Conservation (phyloP, 1,139 yeast genomes). For the Taphrina betulina region DNA sequence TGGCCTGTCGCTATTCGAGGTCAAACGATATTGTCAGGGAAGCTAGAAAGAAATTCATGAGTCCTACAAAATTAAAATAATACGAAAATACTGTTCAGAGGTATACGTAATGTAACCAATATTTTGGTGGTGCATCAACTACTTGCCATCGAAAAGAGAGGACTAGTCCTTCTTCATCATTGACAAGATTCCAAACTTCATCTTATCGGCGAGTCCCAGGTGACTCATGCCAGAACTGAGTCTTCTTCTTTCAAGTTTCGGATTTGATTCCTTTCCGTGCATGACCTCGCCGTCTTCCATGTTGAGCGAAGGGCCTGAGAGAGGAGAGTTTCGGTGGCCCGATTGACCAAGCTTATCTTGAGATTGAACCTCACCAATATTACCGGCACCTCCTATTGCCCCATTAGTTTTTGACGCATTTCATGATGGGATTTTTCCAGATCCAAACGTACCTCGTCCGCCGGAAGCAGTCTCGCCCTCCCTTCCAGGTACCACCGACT, state of each 20-base stretch:
- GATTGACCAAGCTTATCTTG: slow-evolving; percentile 4
- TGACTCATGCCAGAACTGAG: slow-evolving; percentile 11
- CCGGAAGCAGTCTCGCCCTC: slow-evolving; percentile 10
- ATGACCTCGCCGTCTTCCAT: neutral
- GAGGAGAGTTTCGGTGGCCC: neutral
- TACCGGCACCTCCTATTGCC: slow-evolving; percentile 7
- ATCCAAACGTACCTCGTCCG: slow-evolving; percentile 7
- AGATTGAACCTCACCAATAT: slow-evolving; percentile 10
- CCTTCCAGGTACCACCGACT: neutral
- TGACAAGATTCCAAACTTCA: slow-evolving; percentile 17
- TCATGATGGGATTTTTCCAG: neutral
- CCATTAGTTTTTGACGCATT: too few species aligned
- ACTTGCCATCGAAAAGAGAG: too few species aligned
- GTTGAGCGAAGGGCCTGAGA: too few species aligned
- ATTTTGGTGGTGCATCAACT: too few species aligned
- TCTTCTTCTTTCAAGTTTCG: slow-evolving; percentile 2
- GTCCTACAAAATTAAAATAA: too few species aligned
- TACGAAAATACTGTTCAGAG: too few species aligned
- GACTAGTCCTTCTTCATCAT: slow-evolving; percentile 20
- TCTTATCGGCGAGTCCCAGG: slow-evolving; percentile 16
- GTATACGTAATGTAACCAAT: too few species aligned
- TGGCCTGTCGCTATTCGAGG: too few species aligned
- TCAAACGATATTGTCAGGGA: too few species aligned
- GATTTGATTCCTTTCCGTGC: slow-evolving; percentile 11
- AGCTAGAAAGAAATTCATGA: too few species aligned